Percentiles rank a stretch among this genome's conserved stretches.
Conservation (phyloP, 441 rosid species). For the Syzygium malaccense region DNA sequence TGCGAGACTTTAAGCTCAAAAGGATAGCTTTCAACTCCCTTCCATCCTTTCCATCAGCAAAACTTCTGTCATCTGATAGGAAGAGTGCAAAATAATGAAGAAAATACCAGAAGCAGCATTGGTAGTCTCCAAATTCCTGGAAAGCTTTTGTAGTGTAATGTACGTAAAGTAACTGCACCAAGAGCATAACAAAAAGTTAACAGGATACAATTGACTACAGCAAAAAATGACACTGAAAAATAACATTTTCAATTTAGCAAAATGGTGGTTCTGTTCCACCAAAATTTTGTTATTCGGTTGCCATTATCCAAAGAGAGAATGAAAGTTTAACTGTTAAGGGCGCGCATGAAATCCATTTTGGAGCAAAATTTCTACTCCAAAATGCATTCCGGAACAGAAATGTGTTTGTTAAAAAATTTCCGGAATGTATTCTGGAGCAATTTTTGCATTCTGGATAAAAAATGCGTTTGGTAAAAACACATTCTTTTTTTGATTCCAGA, state of each 20-base stretch:
- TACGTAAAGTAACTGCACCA: conserved; percentile 67
- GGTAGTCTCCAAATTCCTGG: conserved; percentile 36
- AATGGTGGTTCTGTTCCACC: background rate
- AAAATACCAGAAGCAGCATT: background rate
- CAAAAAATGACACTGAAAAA: background rate
- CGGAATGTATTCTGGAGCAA: too few relatives aligned
- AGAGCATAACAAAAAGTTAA: background rate
- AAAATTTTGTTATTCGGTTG: background rate
- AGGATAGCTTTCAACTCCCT: conserved; percentile 28
- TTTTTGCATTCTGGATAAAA: too few relatives aligned
- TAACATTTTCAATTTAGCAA: background rate
- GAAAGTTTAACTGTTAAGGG: background rate
- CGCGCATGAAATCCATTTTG: too few relatives aligned
- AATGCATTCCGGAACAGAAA: too few relatives aligned
- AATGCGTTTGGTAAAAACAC: too few relatives aligned
- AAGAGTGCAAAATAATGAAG: conserved; percentile 1
- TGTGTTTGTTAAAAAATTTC: too few relatives aligned
- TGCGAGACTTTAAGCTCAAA: background rate
- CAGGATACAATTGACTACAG: background rate
- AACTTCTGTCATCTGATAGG: conserved; percentile 21
- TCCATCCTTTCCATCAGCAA: conserved; percentile 12
- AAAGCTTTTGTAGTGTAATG: conserved; percentile 67
- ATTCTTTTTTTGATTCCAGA: too few relatives aligned
- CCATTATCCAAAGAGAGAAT: background rate
- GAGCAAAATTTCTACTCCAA: too few relatives aligned